Evolutionary conservation across 306 rosid genomes (phyloP).

Genomic region (Vigna unguiculata): DNA sequence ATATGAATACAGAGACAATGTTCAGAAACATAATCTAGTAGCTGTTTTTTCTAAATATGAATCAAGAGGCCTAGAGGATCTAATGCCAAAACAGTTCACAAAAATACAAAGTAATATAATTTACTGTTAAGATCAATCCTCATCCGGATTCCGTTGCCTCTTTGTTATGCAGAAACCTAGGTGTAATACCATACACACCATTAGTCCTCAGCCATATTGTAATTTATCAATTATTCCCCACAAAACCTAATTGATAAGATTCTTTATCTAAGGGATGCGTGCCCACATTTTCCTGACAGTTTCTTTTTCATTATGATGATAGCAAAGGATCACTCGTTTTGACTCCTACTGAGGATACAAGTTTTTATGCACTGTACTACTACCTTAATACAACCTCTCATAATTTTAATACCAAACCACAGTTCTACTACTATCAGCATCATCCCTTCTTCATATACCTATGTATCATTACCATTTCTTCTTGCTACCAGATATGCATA

Average conservation of each 20-base stretch:
- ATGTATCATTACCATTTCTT: background rate
- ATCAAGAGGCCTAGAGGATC: conserved; percentile 17
- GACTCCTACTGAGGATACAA: too few species aligned
- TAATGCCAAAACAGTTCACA: conserved; percentile 25
- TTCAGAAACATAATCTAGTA: conserved; percentile 7
- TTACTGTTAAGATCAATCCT: background rate
- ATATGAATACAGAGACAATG: conserved; percentile 30
- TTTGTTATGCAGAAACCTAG: conserved; percentile 19
- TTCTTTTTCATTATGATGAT: too few species aligned
- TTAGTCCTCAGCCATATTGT: background rate
- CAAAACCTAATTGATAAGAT: too few species aligned
- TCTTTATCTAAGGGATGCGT: too few species aligned
- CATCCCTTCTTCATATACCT: conserved; percentile 8
- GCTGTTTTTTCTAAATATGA: background rate
- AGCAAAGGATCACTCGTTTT: too few species aligned
- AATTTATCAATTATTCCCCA: conserved; percentile 10
- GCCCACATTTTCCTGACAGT: too few species aligned
- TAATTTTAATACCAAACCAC: conserved; percentile 29
- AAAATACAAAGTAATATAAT: conserved; percentile 15
- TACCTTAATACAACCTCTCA: background rate
- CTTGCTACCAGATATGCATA: background rate
- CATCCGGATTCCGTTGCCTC: conserved; percentile 27
- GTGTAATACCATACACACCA: conserved; percentile 15
- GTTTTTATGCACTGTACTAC: too few species aligned
- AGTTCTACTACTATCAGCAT: background rate